Base-by-base conservation (phyloP, 2,329 filamentous ascomycete genomes). In the Dothideomycetes sp. region DNA sequence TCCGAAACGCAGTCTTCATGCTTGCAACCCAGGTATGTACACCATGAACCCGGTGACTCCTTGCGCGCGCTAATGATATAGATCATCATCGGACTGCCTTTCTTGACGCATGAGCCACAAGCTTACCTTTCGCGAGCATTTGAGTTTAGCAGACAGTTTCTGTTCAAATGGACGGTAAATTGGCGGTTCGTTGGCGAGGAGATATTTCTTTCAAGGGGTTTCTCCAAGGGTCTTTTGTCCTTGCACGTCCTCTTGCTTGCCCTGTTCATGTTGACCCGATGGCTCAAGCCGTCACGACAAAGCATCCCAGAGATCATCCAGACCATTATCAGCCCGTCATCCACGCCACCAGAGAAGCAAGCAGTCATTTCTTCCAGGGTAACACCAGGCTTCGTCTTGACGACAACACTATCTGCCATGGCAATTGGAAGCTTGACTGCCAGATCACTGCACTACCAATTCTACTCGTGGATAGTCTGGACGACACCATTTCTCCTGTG, bases 131-230 rank as follows among this genome's bases (percentile, higher is more conserved):
- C 75, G 34, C 73, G 83, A 47, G 87, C 91, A 0, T 98, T 98
- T 56, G 87, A 98, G 64, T 72, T 98, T 43, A 87, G 84, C 34
- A 74, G 91, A 40, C 78, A 85, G 51, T 98, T 98, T 64, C 72
- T 94, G 52, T 96, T 89, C 69, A 87, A 89, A 63, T 98, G 91
- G 91, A 98, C 91, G 0, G 91, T 98, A 49, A 98, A 98, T 61
- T 98, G 91, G 91, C 79, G 88, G 39, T 96, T 96, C 58, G 64
- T 95, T n/a, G 80, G 83, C 12, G 87, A 95, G 61, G 75, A 83
- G 5, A 61, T 66, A 0, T 98, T 98, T 52, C 71, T 93, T 34
- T 81, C 77, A 49, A 73, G 66, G 44, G 57, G 64, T 2, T 93
- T 94, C 56, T 76, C 86, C 18, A 50, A 80, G 14, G 60, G 64